phyloP scores from a whole-genome alignment of 73 alveolate species.

The Paramecium primaurelia region DNA sequence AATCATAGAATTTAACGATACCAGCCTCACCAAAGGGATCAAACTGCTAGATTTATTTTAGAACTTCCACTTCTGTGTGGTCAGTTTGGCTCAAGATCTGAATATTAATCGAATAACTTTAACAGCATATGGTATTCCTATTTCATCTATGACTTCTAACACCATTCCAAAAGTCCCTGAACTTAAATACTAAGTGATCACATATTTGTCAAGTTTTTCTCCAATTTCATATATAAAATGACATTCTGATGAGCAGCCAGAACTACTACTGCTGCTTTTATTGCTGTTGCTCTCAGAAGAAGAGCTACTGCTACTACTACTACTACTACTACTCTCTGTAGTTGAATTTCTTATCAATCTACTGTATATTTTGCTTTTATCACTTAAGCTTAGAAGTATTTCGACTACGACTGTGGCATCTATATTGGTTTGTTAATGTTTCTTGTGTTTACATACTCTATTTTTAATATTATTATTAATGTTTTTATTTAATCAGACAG shows the following conservation, averaged over 20 bases:
- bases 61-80: slow-evolving; percentile 32
- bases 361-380: not conserved
- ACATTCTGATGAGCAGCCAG: not conserved
- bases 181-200: slow-evolving; percentile 64
- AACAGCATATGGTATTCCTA: not conserved
- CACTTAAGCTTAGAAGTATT: not conserved
- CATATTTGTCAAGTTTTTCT: slow-evolving; percentile 64
- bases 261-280: not conserved
- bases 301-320: not conserved
- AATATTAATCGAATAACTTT: slow-evolving; percentile 31
- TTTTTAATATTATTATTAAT: not conserved
- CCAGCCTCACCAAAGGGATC: slow-evolving; percentile 49
- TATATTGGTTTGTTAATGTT: not conserved
- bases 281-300: not conserved
- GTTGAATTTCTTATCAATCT: not conserved
- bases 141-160: slow-evolving; percentile 55
- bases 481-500: not conserved
- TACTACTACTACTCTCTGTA: not conserved
- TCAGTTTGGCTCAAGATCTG: slow-evolving; percentile 42
- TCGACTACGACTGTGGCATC: not conserved
- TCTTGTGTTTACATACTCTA: not conserved
- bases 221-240: slow-evolving; percentile 1
- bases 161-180: slow-evolving; percentile 99
- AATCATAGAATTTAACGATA: slow-evolving; percentile 17
- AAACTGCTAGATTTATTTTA: not conserved